Evolutionary conservation across 176 grass and related monocot genomes (phyloP).

Genomic region (Pontederia crassipes): DNA sequence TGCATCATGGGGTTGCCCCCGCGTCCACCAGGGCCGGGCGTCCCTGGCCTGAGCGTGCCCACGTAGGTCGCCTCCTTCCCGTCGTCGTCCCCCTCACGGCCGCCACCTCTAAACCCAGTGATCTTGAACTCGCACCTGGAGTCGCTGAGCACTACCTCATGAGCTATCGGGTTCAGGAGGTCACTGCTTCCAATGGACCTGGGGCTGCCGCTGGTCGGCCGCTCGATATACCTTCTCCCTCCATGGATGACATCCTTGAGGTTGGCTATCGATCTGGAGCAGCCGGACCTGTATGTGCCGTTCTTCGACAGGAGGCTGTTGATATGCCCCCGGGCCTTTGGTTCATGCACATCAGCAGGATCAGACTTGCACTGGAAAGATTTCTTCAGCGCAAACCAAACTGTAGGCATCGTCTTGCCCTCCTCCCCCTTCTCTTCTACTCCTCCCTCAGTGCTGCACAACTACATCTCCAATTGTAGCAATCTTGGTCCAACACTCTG

Average conservation of each 20-base stretch:
- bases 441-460: slow-evolving; percentile 6
- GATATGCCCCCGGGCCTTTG: slow-evolving; percentile 24
- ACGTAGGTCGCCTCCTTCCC: slow-evolving; percentile 11
- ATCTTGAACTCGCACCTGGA: slow-evolving; percentile 24
- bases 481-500: no score
- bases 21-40: slow-evolving; percentile 18
- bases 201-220: slow-evolving; percentile 22
- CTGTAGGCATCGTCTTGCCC: slow-evolving; percentile 22
- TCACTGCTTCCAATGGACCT: slow-evolving; percentile 37
- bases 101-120: slow-evolving; percentile 21
- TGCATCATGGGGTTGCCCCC: slow-evolving; percentile 29
- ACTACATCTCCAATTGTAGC: not conserved
- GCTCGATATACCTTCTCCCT: slow-evolving; percentile 17
- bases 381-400: slow-evolving; percentile 69
- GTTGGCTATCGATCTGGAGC: slow-evolving; percentile 66
- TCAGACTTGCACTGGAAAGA: slow-evolving; percentile 51
- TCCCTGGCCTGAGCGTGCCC: slow-evolving; percentile 28
- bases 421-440: not conserved
- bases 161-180: slow-evolving; percentile 16
- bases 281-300: slow-evolving; percentile 33
- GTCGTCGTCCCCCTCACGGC: slow-evolving; percentile 15
- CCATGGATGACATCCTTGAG: slow-evolving; percentile 48
- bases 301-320: slow-evolving; percentile 14
- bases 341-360: slow-evolving; percentile 33
- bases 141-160: slow-evolving; percentile 22